Evolutionary conservation across 352 stramenopile species (phyloP), one percentile per base, ranked within the genome.

Genomic region (Phytophthora quininea): DNA sequence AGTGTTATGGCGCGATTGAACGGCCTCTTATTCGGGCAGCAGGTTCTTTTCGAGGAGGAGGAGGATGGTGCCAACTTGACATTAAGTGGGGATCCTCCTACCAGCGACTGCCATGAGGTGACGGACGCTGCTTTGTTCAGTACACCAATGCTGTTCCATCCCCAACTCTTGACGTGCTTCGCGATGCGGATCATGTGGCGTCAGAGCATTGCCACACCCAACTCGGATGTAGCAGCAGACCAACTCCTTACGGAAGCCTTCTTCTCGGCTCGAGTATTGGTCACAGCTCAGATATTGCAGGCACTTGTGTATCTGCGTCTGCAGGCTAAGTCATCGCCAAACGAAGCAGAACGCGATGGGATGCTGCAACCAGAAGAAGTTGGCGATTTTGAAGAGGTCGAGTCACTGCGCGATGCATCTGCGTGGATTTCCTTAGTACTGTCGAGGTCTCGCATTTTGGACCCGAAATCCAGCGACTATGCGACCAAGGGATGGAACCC

Each of bases 1-100:
- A 76, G 77, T 11, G 64, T 80, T 2, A 75, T 86, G 52, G 66
- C 67, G 30, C 71, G 73, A 32, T 69, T 88, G 0, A 88, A 86
- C 63, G 74, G 80, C 12, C 68, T 90, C 11, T 69, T 93, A n/a
- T 93, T 93, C 62, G 85, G 85, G 0, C 79, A 86, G 32, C 80
- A 84, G 42, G 85, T 93, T 9, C 60, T 93, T 3, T 92, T 92
- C 59, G 79, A 87, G 43, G 77, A 91, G 64, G 82, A 90, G 27
- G 77, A 88, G 35, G 67, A 80, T 12, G 27, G 27, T 19, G 6
- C 42, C 15, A 62, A 54, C 46, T 32, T 58, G 29, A 71, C 67
- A 12, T 67, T 40, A 38, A 64, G 27, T n/a, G 29, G 54, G 15
- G 53, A 66, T 31, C 58, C 58, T 27, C 55, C 51, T 8, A 24